phyloP scores from a whole-genome alignment of 2,329 filamentous ascomycete species.

The Raffaelea albimanens region DNA sequence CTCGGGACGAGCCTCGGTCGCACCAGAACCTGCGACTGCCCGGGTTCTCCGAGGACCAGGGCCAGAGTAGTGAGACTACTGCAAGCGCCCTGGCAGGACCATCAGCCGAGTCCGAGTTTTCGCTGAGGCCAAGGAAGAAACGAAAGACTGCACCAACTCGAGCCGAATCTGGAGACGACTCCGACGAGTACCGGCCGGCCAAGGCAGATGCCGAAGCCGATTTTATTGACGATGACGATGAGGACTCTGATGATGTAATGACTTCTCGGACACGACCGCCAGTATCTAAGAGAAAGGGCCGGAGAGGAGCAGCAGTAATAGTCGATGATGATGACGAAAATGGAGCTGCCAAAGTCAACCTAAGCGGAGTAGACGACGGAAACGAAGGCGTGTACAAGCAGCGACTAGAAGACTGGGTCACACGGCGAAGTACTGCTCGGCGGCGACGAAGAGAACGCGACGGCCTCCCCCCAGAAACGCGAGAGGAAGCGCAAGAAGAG shows the following conservation, averaged over 20 bases:
- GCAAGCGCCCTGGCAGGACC: conserved; percentile 19
- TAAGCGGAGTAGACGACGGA: conserved; percentile 71
- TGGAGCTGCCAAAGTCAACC: conserved; percentile 29
- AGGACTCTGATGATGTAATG: conserved; percentile 6
- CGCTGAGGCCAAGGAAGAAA: conserved; percentile 49
- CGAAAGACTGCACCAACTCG: conserved; percentile 28
- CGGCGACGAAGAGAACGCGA: conserved; percentile 24
- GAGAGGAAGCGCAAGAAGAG: conserved; percentile 32
- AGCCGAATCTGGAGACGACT: conserved; percentile 18
- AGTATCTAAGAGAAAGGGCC: conserved; percentile 18
- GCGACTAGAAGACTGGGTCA: conserved; percentile 67
- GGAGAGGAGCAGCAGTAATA: conserved; percentile 16
- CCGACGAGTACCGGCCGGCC: conserved; percentile 10
- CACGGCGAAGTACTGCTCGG: conserved; percentile 33
- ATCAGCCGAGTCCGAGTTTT: conserved; percentile 42
- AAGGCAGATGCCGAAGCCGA: conserved; percentile 15
- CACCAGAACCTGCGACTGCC: conserved; percentile 67
- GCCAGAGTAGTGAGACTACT: no score
- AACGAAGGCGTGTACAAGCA: conserved; percentile 72
- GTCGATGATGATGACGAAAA: conserved; percentile 23
- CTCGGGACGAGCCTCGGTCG: conserved; percentile 44
- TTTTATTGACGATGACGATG: conserved; percentile 5
- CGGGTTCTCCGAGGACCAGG: conserved; percentile 49
- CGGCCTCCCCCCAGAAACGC: conserved; percentile 19
- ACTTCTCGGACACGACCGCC: conserved; percentile 15